Percentiles rank a stretch among this genome's conserved stretches.
Conservation (phyloP, 192 early-diverging fungal genomes). For the Cetraspora pellucida region DNA sequence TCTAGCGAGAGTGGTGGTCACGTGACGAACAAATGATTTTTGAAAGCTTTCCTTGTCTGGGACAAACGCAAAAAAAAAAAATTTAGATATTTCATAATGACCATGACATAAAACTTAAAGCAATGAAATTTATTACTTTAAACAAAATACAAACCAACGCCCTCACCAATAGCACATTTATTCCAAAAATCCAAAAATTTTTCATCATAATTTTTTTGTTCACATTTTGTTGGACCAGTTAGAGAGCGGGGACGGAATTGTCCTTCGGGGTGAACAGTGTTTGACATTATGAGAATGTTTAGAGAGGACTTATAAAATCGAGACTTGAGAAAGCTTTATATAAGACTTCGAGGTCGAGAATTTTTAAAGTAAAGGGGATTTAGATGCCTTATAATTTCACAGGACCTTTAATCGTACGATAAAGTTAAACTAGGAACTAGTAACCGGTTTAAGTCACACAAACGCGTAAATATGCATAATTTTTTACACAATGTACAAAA, state of each 20-base stretch:
- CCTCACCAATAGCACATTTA: constrained; percentile 38
- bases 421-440: too few species aligned
- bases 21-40: constrained; percentile 86
- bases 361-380: too few species aligned
- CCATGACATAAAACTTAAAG: not conserved
- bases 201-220: constrained; percentile 16
- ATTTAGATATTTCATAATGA: not conserved
- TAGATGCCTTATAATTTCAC: too few species aligned
- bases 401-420: too few species aligned
- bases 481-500: too few species aligned
- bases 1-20: constrained; percentile 87
- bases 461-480: too few species aligned
- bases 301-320: too few species aligned
- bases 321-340: too few species aligned
- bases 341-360: too few species aligned
- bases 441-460: too few species aligned
- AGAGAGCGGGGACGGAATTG: constrained; percentile 33
- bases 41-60: constrained; percentile 74
- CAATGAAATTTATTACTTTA: not conserved
- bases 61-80: not conserved
- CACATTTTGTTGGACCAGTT: constrained; percentile 32
- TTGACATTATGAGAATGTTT: too few species aligned
- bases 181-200: constrained; percentile 40
- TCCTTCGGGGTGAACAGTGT: too few species aligned
- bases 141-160: constrained; percentile 33